Evolutionary conservation across 2,329 filamentous ascomycete genomes (phyloP).

Genomic region (Talaromyces atroroseus): DNA sequence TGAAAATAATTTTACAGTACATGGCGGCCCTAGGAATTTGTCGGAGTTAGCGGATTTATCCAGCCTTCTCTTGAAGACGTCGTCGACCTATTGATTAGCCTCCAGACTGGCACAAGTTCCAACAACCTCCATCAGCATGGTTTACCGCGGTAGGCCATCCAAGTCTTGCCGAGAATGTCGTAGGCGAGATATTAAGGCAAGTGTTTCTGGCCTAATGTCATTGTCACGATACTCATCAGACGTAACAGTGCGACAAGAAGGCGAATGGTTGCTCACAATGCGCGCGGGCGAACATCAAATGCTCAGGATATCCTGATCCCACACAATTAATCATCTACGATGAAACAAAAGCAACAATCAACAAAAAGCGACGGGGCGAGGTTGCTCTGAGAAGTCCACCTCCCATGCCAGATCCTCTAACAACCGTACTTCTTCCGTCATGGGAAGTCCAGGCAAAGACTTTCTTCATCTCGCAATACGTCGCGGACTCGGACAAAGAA

Average conservation of each 20-base stretch:
- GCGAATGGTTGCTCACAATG: slow-evolving; percentile 8
- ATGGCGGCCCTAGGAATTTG: neutral
- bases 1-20: too few species aligned
- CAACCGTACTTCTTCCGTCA: slow-evolving; percentile 6
- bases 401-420: neutral
- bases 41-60: slow-evolving; percentile 9
- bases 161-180: slow-evolving; percentile 11
- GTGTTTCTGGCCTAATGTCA: neutral
- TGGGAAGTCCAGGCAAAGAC: slow-evolving; percentile 3
- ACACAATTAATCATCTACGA: slow-evolving; percentile 5
- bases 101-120: neutral
- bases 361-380: neutral
- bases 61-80: neutral
- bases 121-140: neutral
- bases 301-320: slow-evolving; percentile 7
- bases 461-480: slow-evolving; percentile 11
- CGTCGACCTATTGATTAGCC: neutral
- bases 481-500: slow-evolving; percentile 1
- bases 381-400: neutral
- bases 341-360: slow-evolving; percentile 9
- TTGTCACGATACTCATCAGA: neutral
- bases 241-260: slow-evolving; percentile 7
- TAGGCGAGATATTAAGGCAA: slow-evolving; percentile 8
- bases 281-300: slow-evolving; percentile 1
- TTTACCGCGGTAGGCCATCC: slow-evolving; percentile 10